phyloP scores from a whole-genome alignment of 1,284 basidiomycete species.

The Cystobasidium sp. region DNA sequence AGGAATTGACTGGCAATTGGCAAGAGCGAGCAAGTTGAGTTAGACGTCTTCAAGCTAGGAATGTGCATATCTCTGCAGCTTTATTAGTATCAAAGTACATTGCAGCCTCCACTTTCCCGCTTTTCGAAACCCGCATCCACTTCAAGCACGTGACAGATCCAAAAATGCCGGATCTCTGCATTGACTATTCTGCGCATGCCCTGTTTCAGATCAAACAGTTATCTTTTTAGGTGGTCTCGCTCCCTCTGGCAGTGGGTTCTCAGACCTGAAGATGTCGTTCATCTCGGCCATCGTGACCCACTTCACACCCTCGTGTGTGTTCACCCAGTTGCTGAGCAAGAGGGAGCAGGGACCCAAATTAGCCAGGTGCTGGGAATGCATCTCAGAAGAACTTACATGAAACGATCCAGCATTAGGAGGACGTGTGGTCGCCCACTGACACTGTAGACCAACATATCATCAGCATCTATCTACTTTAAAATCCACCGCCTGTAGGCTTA shows the following conservation, averaged over 20 bases:
- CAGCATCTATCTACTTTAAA: constrained; percentile 69
- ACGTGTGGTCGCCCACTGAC: constrained; percentile 72
- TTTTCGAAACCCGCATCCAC: too few relatives aligned
- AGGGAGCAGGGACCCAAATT: background rate
- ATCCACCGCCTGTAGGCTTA: constrained; percentile 71
- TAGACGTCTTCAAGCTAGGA: too few relatives aligned
- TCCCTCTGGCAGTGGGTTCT: constrained; percentile 10
- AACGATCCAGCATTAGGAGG: constrained; percentile 76
- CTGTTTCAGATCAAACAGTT: background rate
- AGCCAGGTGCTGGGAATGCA: background rate
- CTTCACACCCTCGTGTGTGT: constrained; percentile 70
- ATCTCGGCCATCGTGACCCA: constrained; percentile 74
- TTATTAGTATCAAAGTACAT: too few relatives aligned
- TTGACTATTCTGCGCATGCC: background rate
- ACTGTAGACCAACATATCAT: constrained; percentile 71
- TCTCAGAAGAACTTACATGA: constrained; percentile 60
- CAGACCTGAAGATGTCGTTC: constrained; percentile 10
- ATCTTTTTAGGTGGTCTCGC: constrained; percentile 8
- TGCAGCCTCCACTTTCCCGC: too few relatives aligned
- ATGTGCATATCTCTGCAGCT: too few relatives aligned
- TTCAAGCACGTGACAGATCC: too few relatives aligned
- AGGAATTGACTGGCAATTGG: too few relatives aligned
- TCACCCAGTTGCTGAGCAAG: constrained; percentile 65
- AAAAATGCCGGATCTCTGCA: background rate
- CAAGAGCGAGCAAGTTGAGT: too few relatives aligned